Percentiles rank a stretch among this genome's conserved stretches.
These are phyloP conservation scores for Umbelopsis isabellina DNA, from an alignment of 192 early-diverging fungal genomes.

Conservation along the genomic window DNA sequence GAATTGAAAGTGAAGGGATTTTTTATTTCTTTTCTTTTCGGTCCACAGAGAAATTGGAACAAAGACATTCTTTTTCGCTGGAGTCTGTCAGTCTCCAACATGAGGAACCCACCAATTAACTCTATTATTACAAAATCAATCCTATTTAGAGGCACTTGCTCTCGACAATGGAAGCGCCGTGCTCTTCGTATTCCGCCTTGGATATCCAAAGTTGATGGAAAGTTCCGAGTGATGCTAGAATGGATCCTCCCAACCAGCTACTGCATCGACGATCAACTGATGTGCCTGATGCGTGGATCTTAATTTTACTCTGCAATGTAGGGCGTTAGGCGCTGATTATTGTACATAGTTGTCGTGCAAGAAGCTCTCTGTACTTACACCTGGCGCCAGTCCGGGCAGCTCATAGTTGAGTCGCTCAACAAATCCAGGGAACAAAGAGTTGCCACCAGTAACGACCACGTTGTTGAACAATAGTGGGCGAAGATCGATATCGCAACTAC, in stretches of 20 bases:
- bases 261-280: conserved; percentile 87
- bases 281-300: conserved; percentile 78
- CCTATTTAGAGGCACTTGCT: conserved; percentile 73
- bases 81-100: too few species aligned
- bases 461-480: conserved; percentile 79
- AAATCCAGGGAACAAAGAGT: conserved; percentile 85
- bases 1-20: background rate
- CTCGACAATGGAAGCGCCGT: conserved; percentile 81
- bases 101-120: too few species aligned
- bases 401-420: conserved; percentile 82
- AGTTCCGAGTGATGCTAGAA: conserved; percentile 91
- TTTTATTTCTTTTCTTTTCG: background rate
- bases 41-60: too few species aligned
- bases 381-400: conserved; percentile 62
- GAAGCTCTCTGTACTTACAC: conserved; percentile 53
- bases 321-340: background rate
- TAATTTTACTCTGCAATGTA: conserved; percentile 68
- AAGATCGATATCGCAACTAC: conserved; percentile 84
- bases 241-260: conserved; percentile 97
- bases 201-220: conserved; percentile 99
- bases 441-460: conserved; percentile 91
- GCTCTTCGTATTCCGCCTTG: conserved; percentile 92
- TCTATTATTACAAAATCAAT: too few species aligned
- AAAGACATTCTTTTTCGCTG: too few species aligned
- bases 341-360: background rate